Conservation (phyloP, 306 rosid genomes). For the Fragaria iinumae region DNA sequence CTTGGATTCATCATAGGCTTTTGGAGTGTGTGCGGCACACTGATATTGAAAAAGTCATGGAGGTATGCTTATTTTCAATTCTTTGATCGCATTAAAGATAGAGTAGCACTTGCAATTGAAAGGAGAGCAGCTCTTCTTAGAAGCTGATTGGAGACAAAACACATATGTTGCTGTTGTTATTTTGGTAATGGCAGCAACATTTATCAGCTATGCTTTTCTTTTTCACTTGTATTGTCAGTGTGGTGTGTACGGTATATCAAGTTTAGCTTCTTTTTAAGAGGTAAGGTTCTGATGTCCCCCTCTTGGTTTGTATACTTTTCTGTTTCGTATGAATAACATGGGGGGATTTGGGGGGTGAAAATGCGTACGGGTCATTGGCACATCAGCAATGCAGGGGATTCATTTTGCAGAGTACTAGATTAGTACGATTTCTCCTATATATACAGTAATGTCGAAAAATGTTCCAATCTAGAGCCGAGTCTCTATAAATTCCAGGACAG, state of each 20-base stretch:
- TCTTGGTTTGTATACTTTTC: not conserved
- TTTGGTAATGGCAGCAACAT: not conserved
- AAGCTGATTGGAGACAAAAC: not conserved
- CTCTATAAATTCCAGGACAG: conserved; percentile 64
- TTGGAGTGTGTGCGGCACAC: not conserved
- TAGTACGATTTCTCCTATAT: conserved; percentile 3
- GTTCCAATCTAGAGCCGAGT: conserved; percentile 28
- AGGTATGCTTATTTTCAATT: conserved; percentile 14
- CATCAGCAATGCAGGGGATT: not conserved
- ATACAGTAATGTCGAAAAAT: not conserved
- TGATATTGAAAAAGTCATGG: not conserved
- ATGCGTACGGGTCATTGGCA: not conserved
- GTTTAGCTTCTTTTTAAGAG: not conserved
- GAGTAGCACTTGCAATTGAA: not conserved
- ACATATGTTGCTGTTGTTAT: not conserved
- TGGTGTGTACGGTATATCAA: not conserved
- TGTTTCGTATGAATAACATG: not conserved
- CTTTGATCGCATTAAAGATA: not conserved
- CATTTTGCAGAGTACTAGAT: not conserved
- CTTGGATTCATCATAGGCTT: not conserved
- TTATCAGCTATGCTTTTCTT: not conserved
- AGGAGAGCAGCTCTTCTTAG: not conserved
- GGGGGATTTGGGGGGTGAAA: not conserved
- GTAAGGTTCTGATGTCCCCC: not conserved
- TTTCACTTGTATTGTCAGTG: not conserved